These are phyloP conservation scores for Nymphaea thermarum DNA, from an alignment of 164 flowering plant species.

Conservation along the genomic window DNA sequence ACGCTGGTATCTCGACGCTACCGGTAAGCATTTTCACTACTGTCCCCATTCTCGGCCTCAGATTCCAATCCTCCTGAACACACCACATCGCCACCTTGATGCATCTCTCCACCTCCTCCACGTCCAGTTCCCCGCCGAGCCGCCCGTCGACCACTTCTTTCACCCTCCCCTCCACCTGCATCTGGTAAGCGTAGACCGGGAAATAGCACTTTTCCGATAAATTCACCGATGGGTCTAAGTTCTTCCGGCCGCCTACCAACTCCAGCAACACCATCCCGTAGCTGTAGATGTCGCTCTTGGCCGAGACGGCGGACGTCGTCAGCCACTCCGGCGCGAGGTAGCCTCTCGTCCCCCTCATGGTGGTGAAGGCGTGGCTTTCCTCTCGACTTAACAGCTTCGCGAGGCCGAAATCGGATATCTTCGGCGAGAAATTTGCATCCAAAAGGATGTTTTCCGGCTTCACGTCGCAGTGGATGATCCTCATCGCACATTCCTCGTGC, in stretches of 20 bases:
- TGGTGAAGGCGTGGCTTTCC: neutral
- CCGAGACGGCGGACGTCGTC: neutral
- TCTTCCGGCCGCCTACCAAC: neutral
- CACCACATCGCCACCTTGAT: conserved; percentile 1
- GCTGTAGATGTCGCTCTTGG: neutral
- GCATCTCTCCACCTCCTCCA: neutral
- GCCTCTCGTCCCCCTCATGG: conserved; percentile 1
- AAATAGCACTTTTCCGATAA: neutral
- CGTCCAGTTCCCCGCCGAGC: neutral
- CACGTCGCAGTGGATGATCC: conserved; percentile 1
- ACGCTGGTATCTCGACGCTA: neutral
- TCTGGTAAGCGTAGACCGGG: neutral
- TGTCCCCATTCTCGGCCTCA: neutral
- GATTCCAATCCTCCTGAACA: neutral
- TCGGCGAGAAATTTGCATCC: neutral
- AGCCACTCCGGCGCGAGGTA: conserved; percentile 1
- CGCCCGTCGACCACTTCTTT: neutral
- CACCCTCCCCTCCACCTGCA: neutral
- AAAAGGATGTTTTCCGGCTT: conserved; percentile 1
- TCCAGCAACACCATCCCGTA: neutral
- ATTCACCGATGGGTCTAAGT: neutral
- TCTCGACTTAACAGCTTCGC: neutral
- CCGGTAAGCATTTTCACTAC: neutral
- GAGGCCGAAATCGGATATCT: neutral
- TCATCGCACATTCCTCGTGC: neutral